Conservation (phyloP, 2,329 filamentous ascomycete genomes). For the Diaporthe sp. region DNA sequence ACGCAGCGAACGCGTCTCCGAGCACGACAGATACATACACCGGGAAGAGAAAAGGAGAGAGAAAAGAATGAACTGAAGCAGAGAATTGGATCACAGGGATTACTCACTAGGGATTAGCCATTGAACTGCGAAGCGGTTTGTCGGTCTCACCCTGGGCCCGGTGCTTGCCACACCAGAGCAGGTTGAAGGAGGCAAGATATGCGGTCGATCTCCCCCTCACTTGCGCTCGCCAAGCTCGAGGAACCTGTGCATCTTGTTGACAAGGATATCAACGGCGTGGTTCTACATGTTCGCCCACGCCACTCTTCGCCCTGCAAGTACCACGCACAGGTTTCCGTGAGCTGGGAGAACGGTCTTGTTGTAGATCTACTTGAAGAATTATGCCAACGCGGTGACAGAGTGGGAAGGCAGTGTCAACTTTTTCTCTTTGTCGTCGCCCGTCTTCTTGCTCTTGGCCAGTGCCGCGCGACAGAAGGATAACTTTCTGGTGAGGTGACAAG, state of each 20-base stretch:
- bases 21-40: not conserved
- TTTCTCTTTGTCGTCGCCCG: not conserved
- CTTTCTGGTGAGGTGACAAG: not conserved
- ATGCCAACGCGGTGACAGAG: not conserved
- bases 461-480: not conserved
- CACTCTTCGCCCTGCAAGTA: not conserved
- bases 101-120: not conserved
- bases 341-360: not conserved
- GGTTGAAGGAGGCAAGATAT: not conserved
- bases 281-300: not conserved
- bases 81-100: not conserved
- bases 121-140: not conserved
- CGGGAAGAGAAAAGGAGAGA: not conserved
- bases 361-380: constrained; percentile 6
- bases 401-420: not conserved
- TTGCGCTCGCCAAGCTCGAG: not conserved
- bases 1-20: no score
- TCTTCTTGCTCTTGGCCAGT: not conserved
- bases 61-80: not conserved
- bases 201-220: not conserved
- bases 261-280: not conserved
- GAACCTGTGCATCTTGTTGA: not conserved
- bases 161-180: not conserved
- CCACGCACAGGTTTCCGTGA: not conserved
- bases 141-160: no score